Base-by-base conservation (phyloP, 805 yeast species). In the Yamadazyma sp. region DNA sequence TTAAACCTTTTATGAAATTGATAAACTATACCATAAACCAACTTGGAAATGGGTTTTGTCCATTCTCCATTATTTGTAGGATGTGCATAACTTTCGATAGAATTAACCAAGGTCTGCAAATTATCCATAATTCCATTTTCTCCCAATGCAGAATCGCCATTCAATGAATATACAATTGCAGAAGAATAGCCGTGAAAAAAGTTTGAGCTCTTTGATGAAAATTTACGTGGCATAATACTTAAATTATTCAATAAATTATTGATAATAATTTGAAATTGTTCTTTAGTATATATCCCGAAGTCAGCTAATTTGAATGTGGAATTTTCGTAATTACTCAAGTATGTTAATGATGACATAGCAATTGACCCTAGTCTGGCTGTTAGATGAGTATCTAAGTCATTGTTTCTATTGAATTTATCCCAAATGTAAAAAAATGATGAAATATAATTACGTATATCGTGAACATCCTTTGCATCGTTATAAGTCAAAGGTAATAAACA, bases 61-160 rank as follows among this genome's bases (percentile, higher is more conserved):
- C 98, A 89, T n/a, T 73, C 71, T 0, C 96, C 98, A n/a, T 70
- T 58, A 55, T 89, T 89, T 0, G 98, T 88, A 5, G 98, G 98
- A 56, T 93, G 97, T 3, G 80, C 80, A 58, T 82, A 86, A 13
- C 96, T 85, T 42, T 76, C 82, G 5, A 88, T 65, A 0, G 95
- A 78, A 35, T 78, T 78, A n/a, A 83, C 47, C 18, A 85, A 62
- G 0, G 77, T 69, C 15, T 65, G 63, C 4, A 89, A 49, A 31
- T 71, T 64, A 12, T 68, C 75, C 45, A 82, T 53, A 15, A 80
- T 67, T 5, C 79, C 78, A 13, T 54, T 65, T 7, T 39, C 39
- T 2, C 57, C 70, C 9, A 61, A 46, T 1, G 69, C 63, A 23
- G 53, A 47, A 4, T 69, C 58, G 0, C 86, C 82, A 13, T 72